A percentile compares a stretch with the other conserved stretches of the same genome.
These are phyloP conservation scores for Crotalaria pallida DNA, from an alignment of 306 rosid species.

Conservation along the genomic window DNA sequence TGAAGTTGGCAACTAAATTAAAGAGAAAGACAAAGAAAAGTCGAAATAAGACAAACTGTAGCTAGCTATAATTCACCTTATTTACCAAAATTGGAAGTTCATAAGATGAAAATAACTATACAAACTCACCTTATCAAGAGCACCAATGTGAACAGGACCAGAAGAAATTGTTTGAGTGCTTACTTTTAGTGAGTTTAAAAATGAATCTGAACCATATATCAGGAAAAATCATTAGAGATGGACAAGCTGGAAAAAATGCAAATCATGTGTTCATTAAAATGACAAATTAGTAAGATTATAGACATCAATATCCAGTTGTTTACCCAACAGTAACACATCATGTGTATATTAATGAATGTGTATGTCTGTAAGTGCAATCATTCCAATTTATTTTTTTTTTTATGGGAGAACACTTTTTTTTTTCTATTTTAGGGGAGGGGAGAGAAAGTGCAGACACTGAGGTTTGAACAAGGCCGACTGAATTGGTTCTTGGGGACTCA, in stretches of 20 bases:
- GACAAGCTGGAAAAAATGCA: neutral
- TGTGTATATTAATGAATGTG: neutral
- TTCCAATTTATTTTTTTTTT: no score
- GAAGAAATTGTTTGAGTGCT: conserved; percentile 36
- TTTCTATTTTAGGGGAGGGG: no score
- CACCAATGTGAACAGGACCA: conserved; percentile 24
- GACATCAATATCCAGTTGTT: neutral
- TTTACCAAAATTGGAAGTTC: conserved; percentile 14
- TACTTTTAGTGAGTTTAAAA: conserved; percentile 35
- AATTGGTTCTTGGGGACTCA: no score
- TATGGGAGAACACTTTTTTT: no score
- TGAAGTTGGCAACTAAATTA: conserved; percentile 33
- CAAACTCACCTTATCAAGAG: conserved; percentile 42
- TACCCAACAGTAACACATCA: neutral
- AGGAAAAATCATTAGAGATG: conserved; percentile 26
- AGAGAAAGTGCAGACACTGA: no score
- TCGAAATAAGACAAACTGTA: neutral
- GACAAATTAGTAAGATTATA: neutral
- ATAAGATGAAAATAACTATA: conserved; percentile 14
- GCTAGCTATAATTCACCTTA: neutral
- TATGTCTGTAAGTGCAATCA: neutral
- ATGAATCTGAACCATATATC: conserved; percentile 37
- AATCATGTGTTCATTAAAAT: neutral
- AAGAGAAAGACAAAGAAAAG: neutral
- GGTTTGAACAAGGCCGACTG: no score